A percentile compares a stretch with the other conserved stretches of the same genome.
Conservation (phyloP, 1,284 basidiomycete genomes). For the Ceratobasidium sp. region DNA sequence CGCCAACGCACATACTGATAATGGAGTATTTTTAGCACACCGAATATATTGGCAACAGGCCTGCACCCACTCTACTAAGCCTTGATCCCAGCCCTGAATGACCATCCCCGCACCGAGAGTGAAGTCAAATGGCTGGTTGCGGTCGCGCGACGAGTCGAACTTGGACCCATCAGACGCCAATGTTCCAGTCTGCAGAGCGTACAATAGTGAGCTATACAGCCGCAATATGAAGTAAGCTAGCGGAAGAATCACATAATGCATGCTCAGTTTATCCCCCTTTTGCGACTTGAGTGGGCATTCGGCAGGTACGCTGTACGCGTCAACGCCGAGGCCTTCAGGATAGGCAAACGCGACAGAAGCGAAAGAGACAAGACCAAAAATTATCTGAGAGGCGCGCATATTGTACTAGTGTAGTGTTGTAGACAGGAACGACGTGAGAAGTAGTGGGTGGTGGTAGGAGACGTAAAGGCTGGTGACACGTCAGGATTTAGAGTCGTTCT, state of each 20-base stretch:
- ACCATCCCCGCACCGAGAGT: constrained; percentile 83
- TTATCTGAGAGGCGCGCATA: constrained; percentile 41
- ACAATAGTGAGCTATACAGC: background rate
- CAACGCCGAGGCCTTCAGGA: constrained; percentile 64
- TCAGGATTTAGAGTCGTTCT: constrained; percentile 1
- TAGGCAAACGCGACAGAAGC: constrained; percentile 26
- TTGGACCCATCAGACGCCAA: constrained; percentile 78
- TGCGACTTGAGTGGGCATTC: constrained; percentile 70
- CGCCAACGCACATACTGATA: constrained; percentile 83
- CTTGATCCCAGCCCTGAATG: constrained; percentile 85
- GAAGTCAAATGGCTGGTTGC: constrained; percentile 74
- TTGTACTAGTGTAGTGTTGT: background rate
- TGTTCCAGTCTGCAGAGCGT: constrained; percentile 74
- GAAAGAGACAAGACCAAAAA: constrained; percentile 40
- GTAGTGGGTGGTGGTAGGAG: background rate
- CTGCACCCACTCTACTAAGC: constrained; percentile 64
- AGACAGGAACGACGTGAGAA: background rate
- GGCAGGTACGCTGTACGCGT: constrained; percentile 71
- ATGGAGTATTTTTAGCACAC: background rate
- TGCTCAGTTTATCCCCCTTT: constrained; percentile 76
- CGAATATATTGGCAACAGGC: background rate
- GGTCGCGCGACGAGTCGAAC: constrained; percentile 88
- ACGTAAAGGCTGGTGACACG: constrained; percentile 21
- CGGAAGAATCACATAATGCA: constrained; percentile 78
- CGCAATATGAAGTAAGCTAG: background rate